These are phyloP conservation scores for Lasiosphaeria hispida DNA, from an alignment of 495 filamentous ascomycete genomes.

Conservation along the genomic window DNA sequence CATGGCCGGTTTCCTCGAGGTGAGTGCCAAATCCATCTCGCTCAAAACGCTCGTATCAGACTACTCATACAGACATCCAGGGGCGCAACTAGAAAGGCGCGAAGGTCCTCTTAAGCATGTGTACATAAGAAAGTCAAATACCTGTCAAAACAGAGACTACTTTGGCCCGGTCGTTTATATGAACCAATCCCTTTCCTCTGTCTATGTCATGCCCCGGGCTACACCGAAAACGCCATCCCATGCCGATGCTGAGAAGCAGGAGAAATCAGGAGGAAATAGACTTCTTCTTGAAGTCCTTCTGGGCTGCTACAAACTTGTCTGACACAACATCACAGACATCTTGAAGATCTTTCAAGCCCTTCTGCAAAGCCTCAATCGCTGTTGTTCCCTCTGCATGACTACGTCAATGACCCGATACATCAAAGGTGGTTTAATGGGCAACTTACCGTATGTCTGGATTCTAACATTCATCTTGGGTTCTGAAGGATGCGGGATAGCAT, in stretches of 20 bases:
- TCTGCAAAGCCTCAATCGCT: conserved; percentile 80
- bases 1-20: conserved; percentile 91
- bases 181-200: not conserved
- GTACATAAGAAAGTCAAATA: conserved; percentile 32
- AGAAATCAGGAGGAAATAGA: conserved; percentile 1
- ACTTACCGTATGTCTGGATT: conserved; percentile 91
- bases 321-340: conserved; percentile 89
- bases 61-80: conserved; percentile 28
- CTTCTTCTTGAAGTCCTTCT: conserved; percentile 58
- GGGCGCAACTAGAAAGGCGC: conserved; percentile 49
- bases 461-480: conserved; percentile 94
- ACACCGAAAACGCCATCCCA: conserved; percentile 30
- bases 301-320: conserved; percentile 72
- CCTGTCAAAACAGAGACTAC: conserved; percentile 7
- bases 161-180: not conserved
- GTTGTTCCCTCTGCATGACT: conserved; percentile 63
- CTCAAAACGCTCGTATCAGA: not conserved
- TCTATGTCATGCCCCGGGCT: conserved; percentile 14
- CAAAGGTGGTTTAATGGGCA: not conserved
- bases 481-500: conserved; percentile 95
- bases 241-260: conserved; percentile 4
- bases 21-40: conserved; percentile 29
- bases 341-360: conserved; percentile 82
- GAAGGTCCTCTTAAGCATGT: conserved; percentile 27
- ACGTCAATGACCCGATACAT: not conserved